Base-by-base conservation (phyloP, 306 rosid genomes). In the Trifolium fragiferum region DNA sequence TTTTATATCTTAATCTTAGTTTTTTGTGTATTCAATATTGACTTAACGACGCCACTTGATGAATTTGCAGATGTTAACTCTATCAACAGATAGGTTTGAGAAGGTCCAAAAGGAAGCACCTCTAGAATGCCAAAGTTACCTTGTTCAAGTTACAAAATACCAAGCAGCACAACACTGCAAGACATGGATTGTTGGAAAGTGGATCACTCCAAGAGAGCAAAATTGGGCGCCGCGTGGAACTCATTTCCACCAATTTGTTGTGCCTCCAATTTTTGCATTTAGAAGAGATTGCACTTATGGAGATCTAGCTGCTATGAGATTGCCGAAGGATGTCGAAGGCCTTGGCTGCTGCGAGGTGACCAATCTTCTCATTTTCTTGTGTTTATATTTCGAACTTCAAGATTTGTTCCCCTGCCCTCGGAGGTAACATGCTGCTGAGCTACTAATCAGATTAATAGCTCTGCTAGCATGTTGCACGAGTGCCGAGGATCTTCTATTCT, bases 141-240 rank as follows among this genome's bases (percentile, higher is more conserved):
- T 93, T 46, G 92, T 93, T 10, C 98, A 90, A 69, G 93, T 93
- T 6, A 89, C 98, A 4, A 93, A 93, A 72, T 90, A 93, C 83
- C 95, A 93, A 68, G 97, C 90, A 15, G 98, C 98, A 8, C 89
- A 66, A 27, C 80, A 86, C 35, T 93, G 97, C 81, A 90, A 89
- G 97, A 89, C 98, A 1, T 93, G 98, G 98, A 93, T 93, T n/a
- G 97, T 90, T 27, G 98, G 98, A 1, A 93, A 93, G 76, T 93
- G 98, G 98, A 93, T 89, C 68, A 93, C 97, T 9, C 90, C 90
- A 37, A 89, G 93, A 50, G 90, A 93, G 78, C 98, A 93, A 76
- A 81, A 64, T 13, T 93, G 93, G 96, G 98, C 98, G 0, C 97
- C 96, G 12, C 51, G 75, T 3, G 93, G 98, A 53, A 75, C 97